Evolutionary conservation across 345 rosid genomes (phyloP).

Genomic region (Eucalyptus shirleyi): DNA sequence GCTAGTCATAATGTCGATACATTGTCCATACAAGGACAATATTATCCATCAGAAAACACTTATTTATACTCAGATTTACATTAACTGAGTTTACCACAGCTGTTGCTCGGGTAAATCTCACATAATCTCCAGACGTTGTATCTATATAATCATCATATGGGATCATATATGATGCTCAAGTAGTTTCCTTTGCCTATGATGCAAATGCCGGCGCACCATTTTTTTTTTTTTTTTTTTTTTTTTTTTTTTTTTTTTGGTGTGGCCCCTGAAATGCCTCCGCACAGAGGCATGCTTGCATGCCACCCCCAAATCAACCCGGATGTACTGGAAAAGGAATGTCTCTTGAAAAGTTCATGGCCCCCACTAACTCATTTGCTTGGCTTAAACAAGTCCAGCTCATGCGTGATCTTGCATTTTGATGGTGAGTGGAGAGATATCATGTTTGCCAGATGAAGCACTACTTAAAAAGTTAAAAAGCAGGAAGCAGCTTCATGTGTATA

Average conservation of each 20-base stretch:
- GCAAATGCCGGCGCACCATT: neutral
- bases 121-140: neutral
- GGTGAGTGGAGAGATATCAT: neutral
- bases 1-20: neutral
- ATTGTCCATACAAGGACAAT: neutral
- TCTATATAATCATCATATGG: neutral
- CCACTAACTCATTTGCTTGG: neutral
- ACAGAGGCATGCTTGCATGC: neutral
- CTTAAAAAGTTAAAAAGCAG: neutral
- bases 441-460: neutral
- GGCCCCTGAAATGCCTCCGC: neutral
- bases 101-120: neutral
- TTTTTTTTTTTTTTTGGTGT: neutral
- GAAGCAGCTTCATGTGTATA: neutral
- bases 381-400: neutral
- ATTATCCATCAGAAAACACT: neutral
- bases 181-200: neutral
- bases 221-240: too few relatives aligned
- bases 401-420: neutral
- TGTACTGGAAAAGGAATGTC: neutral
- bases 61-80: neutral
- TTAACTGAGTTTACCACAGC: neutral
- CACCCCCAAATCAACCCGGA: neutral
- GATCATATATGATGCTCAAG: neutral
- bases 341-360: slow-evolving; percentile 2